Conservation (phyloP, 2,329 filamentous ascomycete genomes). For the Aureobasidium melanogenum region DNA sequence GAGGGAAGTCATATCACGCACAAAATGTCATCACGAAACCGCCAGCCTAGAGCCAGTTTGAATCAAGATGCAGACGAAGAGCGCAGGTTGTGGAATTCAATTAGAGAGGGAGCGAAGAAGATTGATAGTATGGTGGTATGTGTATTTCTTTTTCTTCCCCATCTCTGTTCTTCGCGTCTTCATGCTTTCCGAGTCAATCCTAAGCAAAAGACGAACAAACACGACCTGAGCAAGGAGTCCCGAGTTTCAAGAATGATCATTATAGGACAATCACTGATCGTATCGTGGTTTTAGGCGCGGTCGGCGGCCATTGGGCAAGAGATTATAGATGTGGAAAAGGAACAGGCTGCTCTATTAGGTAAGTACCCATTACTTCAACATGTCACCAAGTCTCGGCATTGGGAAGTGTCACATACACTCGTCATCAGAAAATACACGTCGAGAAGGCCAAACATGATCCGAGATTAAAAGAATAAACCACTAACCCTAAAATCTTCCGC, state of each 20-base stretch:
- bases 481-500: conserved; percentile 15
- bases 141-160: background rate
- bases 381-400: background rate
- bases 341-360: conserved; percentile 25
- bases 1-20: background rate
- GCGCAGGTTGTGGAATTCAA: conserved; percentile 40
- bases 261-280: background rate
- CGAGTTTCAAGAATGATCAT: background rate
- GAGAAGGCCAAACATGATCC: no score
- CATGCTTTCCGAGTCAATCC: background rate
- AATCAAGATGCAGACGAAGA: conserved; percentile 44
- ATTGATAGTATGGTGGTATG: conserved; percentile 41
- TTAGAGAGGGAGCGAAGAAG: conserved; percentile 35
- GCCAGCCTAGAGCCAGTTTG: conserved; percentile 33
- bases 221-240: background rate
- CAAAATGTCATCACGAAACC: conserved; percentile 37
- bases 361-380: background rate
- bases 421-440: no score
- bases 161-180: no score
- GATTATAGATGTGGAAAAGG: conserved; percentile 27
- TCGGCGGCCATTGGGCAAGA: conserved; percentile 26
- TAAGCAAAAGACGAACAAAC: background rate
- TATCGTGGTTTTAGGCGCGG: conserved; percentile 14
- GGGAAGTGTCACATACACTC: no score
- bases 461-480: background rate